Evolutionary conservation across 345 rosid species (phyloP).

Genomic region (Microthlaspi erraticum): DNA sequence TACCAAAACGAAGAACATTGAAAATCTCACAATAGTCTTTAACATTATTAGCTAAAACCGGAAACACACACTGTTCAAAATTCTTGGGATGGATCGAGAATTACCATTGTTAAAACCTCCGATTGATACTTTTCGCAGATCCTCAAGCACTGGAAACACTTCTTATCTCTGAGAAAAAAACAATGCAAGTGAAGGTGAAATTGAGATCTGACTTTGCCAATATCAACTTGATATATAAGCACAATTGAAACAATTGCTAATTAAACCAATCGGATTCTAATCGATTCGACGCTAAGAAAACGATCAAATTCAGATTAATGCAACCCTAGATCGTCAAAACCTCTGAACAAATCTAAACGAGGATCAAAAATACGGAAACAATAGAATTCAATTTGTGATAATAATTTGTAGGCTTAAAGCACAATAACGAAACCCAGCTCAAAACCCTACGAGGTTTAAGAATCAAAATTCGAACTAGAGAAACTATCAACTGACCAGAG

Average conservation of each 20-base stretch:
- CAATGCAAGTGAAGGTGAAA: conserved; percentile 29
- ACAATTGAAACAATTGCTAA: not conserved
- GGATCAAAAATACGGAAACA: conserved; percentile 17
- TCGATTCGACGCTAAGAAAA: conserved; percentile 15
- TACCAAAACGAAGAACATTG: not conserved
- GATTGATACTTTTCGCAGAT: conserved; percentile 23
- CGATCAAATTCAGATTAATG: not conserved
- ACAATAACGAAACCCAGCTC: not conserved
- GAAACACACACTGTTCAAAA: not conserved
- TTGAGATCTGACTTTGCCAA: conserved; percentile 30
- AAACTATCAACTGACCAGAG: conserved; percentile 35
- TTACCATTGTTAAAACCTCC: conserved; percentile 40
- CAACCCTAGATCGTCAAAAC: conserved; percentile 19
- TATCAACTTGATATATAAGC: not conserved
- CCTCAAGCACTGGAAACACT: conserved; percentile 6
- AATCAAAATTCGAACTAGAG: not conserved
- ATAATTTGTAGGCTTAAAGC: not conserved
- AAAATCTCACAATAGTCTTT: conserved; percentile 13
- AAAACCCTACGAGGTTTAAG: not conserved
- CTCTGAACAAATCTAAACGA: conserved; percentile 21
- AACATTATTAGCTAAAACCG: conserved; percentile 4
- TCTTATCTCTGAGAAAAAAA: conserved; percentile 15
- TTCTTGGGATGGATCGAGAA: conserved; percentile 2
- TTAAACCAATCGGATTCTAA: not conserved
- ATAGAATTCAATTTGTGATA: not conserved